Evolutionary conservation across 2,329 filamentous ascomycete species (phyloP), one percentile per base, ranked within the genome.

Genomic region (Arachnomyces sp.): DNA sequence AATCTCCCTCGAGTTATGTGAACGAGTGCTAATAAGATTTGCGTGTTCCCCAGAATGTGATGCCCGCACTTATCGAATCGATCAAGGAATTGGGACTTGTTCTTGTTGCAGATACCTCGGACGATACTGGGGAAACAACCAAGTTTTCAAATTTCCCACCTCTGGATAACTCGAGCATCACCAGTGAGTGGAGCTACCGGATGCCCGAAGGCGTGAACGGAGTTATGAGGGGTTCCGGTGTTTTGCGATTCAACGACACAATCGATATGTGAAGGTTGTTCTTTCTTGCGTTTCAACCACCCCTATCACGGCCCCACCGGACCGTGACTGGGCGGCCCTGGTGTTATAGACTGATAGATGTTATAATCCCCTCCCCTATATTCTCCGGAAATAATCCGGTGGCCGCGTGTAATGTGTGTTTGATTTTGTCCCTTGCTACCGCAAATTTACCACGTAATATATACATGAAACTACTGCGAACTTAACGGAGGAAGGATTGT

Each of bases 41-140:
- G n/a, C n/a, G n/a, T n/a, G n/a, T 49, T 13, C n/a, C 39, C 36
- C 45, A 94, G 88, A 85, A 93, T 46, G 87, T 94, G 69, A 89
- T 95, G 7, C 92, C 92, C 1, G 86, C 89, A 2, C 74, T 98
- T 34, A 81, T 94, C 39, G 86, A 93, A 50, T 86, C 89, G 2
- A 90, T 98, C 66, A 96, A 96, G 64, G 87, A 88, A 17, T 84
- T 94, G 36, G 90, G 92, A 17, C 72, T 98, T 37, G 90, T 94
- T 4, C 75, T 98, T 29, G 89, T 98, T 12, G 83, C 86, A 38
- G 90, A 98, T 59, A 86, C 84, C 49, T 86, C 84, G 4, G 74
- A 78, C 42, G 77, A 81, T 47, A 44, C 46, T 28, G 45, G 52
- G 33, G 53, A 60, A 39, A 42, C 55, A 3, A 53, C 51, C 20